Evolutionary conservation across 148 eudicot species (phyloP).

Genomic region (Oxyria digyna): DNA sequence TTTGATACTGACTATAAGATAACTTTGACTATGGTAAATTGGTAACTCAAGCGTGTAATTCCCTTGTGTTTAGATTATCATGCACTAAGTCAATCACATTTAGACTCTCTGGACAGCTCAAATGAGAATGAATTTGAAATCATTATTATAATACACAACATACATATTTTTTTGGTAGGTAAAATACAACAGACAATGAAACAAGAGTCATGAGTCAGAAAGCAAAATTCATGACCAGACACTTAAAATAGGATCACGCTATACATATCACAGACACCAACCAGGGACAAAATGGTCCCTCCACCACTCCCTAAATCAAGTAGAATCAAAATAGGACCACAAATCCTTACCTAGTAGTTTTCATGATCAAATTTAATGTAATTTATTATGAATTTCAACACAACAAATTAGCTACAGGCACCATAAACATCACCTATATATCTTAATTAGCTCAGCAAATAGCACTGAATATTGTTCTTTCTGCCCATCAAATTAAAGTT

Average conservation of each 20-base stretch:
- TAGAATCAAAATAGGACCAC: not conserved
- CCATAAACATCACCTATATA: not conserved
- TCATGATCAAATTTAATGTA: not conserved
- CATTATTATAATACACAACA: too few relatives aligned
- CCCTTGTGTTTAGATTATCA: not conserved
- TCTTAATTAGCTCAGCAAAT: not conserved
- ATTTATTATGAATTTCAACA: not conserved
- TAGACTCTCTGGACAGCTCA: not conserved
- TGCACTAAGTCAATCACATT: not conserved
- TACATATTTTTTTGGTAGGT: too few relatives aligned
- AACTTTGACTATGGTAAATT: not conserved
- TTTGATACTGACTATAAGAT: not conserved
- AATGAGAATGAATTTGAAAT: not conserved
- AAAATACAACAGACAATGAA: not conserved
- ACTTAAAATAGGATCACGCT: not conserved
- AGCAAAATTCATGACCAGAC: not conserved
- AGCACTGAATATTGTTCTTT: not conserved
- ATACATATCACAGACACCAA: not conserved
- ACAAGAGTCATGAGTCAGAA: not conserved
- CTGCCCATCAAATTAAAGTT: not conserved
- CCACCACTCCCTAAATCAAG: not conserved
- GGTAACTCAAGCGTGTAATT: not conserved
- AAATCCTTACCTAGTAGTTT: not conserved
- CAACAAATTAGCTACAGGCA: not conserved
- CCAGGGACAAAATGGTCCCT: slow-evolving; percentile 7